phyloP scores from a whole-genome alignment of 2,329 filamentous ascomycete genomes.

The Magnaporthales sp. region DNA sequence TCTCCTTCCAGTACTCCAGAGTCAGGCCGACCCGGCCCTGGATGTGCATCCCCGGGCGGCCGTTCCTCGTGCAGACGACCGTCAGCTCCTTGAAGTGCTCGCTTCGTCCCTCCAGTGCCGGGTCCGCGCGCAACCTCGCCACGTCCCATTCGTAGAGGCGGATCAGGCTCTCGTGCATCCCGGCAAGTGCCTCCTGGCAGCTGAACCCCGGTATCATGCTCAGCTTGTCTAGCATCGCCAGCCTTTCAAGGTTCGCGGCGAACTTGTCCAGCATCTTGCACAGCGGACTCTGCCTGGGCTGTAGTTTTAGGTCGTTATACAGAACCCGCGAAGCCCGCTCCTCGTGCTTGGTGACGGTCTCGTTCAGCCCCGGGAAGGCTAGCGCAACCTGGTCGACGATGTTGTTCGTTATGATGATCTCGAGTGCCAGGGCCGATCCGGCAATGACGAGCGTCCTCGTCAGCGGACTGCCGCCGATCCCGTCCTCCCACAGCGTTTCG shows the following conservation, averaged over 20 bases:
- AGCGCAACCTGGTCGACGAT: constrained; percentile 55
- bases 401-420: constrained; percentile 53
- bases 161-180: constrained; percentile 61
- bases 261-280: constrained; percentile 66
- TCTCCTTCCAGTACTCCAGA: constrained; percentile 70
- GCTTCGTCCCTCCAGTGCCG: constrained; percentile 31
- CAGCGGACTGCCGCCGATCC: constrained; percentile 33
- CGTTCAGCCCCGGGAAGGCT: constrained; percentile 50
- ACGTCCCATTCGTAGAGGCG: constrained; percentile 66
- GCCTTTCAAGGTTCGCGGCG: constrained; percentile 59
- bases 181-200: constrained; percentile 68
- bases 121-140: constrained; percentile 43
- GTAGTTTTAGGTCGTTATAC: constrained; percentile 52
- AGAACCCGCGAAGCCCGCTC: constrained; percentile 58
- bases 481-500: constrained; percentile 52
- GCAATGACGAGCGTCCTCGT: constrained; percentile 51
- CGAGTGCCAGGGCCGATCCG: constrained; percentile 50
- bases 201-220: constrained; percentile 61
- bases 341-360: constrained; percentile 50
- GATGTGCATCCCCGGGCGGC: constrained; percentile 62
- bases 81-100: constrained; percentile 43
- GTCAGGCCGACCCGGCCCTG: constrained; percentile 58
- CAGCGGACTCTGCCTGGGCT: constrained; percentile 51
- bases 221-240: constrained; percentile 63
- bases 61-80: constrained; percentile 62